These are phyloP conservation scores for Aleurites moluccanus DNA, from an alignment of 441 rosid genomes.

Conservation along the genomic window DNA sequence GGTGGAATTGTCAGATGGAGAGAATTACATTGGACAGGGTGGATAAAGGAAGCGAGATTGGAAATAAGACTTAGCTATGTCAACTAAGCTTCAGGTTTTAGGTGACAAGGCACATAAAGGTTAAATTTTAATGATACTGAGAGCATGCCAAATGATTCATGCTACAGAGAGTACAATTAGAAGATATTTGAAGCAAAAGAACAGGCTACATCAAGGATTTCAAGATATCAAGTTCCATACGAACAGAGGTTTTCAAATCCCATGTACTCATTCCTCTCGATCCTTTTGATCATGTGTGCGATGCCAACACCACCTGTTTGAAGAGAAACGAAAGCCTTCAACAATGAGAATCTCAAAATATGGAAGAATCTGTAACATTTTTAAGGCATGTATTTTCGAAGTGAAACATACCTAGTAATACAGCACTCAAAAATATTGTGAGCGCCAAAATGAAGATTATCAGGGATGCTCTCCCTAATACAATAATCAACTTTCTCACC, in stretches of 20 bases:
- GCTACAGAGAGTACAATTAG: neutral
- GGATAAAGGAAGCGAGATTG: neutral
- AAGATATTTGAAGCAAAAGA: neutral
- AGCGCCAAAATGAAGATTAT: conserved; percentile 59
- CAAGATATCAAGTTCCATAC: conserved; percentile 14
- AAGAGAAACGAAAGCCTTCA: neutral
- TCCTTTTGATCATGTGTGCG: conserved; percentile 37
- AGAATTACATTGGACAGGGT: neutral
- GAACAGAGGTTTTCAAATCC: conserved; percentile 54
- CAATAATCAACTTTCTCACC: conserved; percentile 42
- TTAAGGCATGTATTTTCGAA: neutral
- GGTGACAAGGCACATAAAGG: neutral
- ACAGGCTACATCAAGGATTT: neutral
- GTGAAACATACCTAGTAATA: conserved; percentile 42
- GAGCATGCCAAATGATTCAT: neutral
- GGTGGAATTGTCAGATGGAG: neutral
- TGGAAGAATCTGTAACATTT: neutral
- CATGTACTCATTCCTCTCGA: conserved; percentile 46
- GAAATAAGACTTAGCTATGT: neutral
- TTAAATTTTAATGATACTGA: neutral
- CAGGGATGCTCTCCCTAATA: conserved; percentile 62
- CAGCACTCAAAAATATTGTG: conserved; percentile 55
- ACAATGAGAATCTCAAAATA: neutral
- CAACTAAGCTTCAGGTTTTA: neutral
- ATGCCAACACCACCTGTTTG: conserved; percentile 54